Base-by-base conservation (phyloP, 345 rosid species). In the Cardamine resedifolia region DNA sequence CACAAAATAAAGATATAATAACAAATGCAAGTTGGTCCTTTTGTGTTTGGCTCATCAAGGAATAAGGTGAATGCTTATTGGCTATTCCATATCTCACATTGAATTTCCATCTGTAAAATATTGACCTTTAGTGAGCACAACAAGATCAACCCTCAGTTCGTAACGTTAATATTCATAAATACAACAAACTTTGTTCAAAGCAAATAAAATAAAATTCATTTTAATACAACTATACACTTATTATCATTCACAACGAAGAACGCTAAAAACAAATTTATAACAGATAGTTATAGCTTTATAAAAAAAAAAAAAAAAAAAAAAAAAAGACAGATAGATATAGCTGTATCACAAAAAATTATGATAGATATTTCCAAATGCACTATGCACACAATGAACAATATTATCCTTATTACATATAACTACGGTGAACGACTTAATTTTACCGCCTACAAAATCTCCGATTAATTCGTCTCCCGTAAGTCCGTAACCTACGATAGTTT, bases 11-110 rank as follows among this genome's bases (percentile, higher is more conserved):
- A 58, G 3, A 11, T 34, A 11, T 34, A 20, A 52, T 52, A 67
- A 28, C 24, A 60, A 53, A 62, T 10, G 56, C 76, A 64, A 76
- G 79, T 76, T 70, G 79, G 79, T 70, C 47, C 71, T 56, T 38
- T 7, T 47, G 48, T 56, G 55, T 47, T 69, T 36, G 65, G 52
- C 12, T 70, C 48, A 76, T 62, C 39, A 45, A 27, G 58, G 33
- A 53, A 62, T 18, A 26, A 41, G 66, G 34, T 15, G 70, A 53
- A 34, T 52, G 27, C 21, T 61, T 33, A 61, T 76, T 76, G 75
- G 74, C 57, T 59, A 75, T 50, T 49, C 16, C 6, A 51, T 16
- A 38, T 67, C 19, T 67, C 73, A 58, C 73, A 67, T 59, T 75
- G 23, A 59, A 51, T 59, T 51, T 43, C 31, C 64, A 75, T 30